Evolutionary conservation across 768 basidiomycete genomes (phyloP).

Genomic region (Suillus luteus): DNA sequence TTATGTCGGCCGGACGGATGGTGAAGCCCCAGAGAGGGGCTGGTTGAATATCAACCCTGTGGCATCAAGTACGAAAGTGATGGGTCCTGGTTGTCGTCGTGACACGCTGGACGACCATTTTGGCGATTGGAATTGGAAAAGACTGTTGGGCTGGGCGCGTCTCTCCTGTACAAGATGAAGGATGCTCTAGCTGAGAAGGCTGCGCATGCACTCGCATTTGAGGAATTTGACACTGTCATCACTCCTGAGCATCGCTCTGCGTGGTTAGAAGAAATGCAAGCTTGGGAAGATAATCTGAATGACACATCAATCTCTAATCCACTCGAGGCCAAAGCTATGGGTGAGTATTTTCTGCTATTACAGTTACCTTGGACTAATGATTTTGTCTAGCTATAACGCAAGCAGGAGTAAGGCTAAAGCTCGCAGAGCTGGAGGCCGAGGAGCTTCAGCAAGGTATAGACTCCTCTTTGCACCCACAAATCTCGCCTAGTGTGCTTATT

Average conservation of each 20-base stretch:
- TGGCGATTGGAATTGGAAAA: too few species aligned
- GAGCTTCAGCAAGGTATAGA: not conserved
- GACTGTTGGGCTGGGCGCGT: too few species aligned
- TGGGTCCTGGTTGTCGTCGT: too few species aligned
- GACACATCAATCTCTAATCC: too few species aligned
- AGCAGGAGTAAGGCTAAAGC: not conserved
- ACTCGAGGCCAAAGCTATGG: too few species aligned
- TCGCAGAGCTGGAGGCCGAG: not conserved
- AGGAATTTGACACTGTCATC: too few species aligned
- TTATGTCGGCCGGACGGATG: constrained; percentile 33
- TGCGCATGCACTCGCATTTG: not conserved
- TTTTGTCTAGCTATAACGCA: not conserved
- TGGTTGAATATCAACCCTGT: too few species aligned
- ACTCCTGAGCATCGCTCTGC: too few species aligned
- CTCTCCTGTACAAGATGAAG: not conserved
- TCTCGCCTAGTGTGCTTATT: not conserved
- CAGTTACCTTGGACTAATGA: not conserved
- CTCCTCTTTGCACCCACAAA: not conserved
- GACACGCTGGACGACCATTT: too few species aligned
- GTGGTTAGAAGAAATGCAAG: too few species aligned
- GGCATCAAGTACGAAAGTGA: too few species aligned
- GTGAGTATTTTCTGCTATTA: not conserved
- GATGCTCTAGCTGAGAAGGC: not conserved
- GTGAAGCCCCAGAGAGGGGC: constrained; percentile 33
- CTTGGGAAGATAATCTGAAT: too few species aligned